Evolutionary conservation across 257 asterid species (phyloP).

Genomic region (Scutellaria baicalensis): DNA sequence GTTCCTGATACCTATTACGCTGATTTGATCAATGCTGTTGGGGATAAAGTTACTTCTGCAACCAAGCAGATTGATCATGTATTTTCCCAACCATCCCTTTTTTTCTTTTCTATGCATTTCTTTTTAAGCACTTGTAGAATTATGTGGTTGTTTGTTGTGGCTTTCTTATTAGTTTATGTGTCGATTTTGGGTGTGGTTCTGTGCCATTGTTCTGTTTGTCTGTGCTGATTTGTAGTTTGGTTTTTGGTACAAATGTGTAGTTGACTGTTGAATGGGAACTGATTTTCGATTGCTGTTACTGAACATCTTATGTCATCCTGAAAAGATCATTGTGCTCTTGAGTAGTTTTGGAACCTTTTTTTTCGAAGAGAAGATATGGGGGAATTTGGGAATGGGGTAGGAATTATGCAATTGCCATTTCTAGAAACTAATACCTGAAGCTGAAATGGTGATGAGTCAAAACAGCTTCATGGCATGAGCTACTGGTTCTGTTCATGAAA

Average conservation of each 20-base stretch:
- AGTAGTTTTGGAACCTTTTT: too few relatives aligned
- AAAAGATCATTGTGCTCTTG: too few relatives aligned
- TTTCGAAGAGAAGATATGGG: too few relatives aligned
- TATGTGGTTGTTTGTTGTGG: not conserved
- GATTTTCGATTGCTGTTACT: not conserved
- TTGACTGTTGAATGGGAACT: not conserved
- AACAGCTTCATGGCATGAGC: too few relatives aligned
- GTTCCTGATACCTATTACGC: slow-evolving; percentile 90
- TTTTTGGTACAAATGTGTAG: not conserved
- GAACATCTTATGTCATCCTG: too few relatives aligned
- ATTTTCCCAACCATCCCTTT: slow-evolving; percentile 14
- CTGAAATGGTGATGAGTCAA: too few relatives aligned
- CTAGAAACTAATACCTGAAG: too few relatives aligned
- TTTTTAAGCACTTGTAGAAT: not conserved
- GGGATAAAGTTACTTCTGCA: slow-evolving; percentile 81
- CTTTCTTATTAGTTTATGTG: not conserved
- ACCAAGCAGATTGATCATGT: slow-evolving; percentile 99
- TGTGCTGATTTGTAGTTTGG: not conserved
- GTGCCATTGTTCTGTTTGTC: not conserved
- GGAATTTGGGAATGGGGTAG: too few relatives aligned
- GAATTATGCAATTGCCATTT: too few relatives aligned
- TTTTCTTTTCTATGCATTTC: not conserved
- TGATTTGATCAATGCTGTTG: slow-evolving; percentile 70
- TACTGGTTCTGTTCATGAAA: too few relatives aligned
- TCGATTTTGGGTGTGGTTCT: not conserved